Evolutionary conservation across 2,329 filamentous ascomycete genomes (phyloP).

Genomic region (Mycogone perniciosa): DNA sequence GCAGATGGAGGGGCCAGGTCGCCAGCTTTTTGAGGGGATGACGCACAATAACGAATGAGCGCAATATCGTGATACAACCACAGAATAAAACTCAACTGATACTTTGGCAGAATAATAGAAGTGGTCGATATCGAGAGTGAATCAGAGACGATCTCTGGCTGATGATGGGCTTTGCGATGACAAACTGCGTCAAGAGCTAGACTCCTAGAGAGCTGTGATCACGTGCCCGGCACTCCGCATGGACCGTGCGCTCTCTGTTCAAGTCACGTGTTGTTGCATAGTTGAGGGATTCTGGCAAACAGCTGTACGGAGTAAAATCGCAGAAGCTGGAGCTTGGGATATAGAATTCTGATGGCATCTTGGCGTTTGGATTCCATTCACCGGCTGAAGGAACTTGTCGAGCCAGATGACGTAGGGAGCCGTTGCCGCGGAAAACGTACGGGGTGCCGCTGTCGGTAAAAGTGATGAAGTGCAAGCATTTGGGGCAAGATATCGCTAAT

Average conservation of each 20-base stretch:
- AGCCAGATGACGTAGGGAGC: too few species aligned
- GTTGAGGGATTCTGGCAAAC: background rate
- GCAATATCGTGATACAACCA: conserved; percentile 27
- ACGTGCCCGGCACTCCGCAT: conserved; percentile 12
- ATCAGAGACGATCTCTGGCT: conserved; percentile 14
- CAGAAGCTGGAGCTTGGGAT: too few species aligned
- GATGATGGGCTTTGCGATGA: conserved; percentile 15
- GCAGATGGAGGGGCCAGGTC: conserved; percentile 12
- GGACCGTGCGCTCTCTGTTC: conserved; percentile 1
- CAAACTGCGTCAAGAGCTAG: conserved; percentile 16
- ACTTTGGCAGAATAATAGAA: conserved; percentile 33
- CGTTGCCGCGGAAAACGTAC: too few species aligned
- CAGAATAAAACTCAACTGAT: conserved; percentile 33
- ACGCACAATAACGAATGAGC: conserved; percentile 31
- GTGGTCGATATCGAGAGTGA: conserved; percentile 28
- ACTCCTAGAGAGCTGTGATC: conserved; percentile 8
- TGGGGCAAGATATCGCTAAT: too few species aligned
- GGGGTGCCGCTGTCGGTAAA: too few species aligned
- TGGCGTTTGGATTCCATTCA: too few species aligned
- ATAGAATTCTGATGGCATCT: too few species aligned
- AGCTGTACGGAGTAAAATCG: background rate
- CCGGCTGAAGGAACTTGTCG: too few species aligned
- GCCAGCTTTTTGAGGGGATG: conserved; percentile 14
- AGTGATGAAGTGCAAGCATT: too few species aligned
- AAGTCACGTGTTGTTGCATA: conserved; percentile 8